Evolutionary conservation across 371 early-diverging fungal genomes (phyloP), one percentile per base, ranked within the genome.

Genomic region (Lichtheimia ramosa): DNA sequence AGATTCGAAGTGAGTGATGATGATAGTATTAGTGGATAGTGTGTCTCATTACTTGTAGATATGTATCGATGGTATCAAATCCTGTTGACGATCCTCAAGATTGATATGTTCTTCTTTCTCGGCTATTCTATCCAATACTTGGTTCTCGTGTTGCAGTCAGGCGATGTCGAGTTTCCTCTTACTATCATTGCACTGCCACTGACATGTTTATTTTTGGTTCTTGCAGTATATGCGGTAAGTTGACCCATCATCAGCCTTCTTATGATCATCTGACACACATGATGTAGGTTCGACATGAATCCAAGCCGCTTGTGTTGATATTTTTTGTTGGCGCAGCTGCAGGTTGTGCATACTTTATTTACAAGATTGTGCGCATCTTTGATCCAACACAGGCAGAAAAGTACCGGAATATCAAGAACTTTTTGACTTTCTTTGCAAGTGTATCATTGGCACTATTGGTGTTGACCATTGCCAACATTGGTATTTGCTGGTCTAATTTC

Each of bases 121-220:
- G 91, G 91, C 0, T 96, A 93, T 62, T 89, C 92, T 0, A 88
- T 93, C 28, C 94, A 95, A 66, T 96, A 92, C 63, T 84, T 96
- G 50, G 83, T 92, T 3, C 68, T 96, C 39, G 87, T 95, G 3
- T 72, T 89, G 15, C 70, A 71, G 15, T 42, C 75, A 0, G 69
- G 65, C 15, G 94, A 93, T 64, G 81, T 85, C 12, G 97, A 96
- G 70, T 92, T 91, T 64, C 83, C 82, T 23, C 64, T 95, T 25
- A 96, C 96, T 1, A 88, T 96, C 54, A 82, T 88, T 40, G 89
- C 93, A 5, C 66, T 96, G 39, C 94, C 94, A 0, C 52, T 90
- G 48, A 89, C 91, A 16, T 74, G 92, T 60, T 20, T 86, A 15
- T 81, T 94, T 18, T 70, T 95, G 43, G 71, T 86, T 28, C 54